Evolutionary conservation across 768 basidiomycete genomes (phyloP).

Genomic region (Grammothele lineata): DNA sequence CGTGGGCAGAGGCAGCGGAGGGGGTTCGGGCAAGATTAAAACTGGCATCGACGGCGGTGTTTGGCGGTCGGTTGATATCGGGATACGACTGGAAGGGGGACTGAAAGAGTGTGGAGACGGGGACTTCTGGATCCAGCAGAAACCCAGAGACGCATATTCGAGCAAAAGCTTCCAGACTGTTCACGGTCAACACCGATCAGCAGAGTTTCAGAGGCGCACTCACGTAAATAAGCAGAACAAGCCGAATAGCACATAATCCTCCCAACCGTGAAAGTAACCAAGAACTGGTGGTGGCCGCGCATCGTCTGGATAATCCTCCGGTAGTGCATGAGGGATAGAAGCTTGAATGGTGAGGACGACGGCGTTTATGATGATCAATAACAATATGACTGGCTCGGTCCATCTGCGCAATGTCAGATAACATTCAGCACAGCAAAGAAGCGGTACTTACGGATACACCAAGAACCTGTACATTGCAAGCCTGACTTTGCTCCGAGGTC

Average conservation of each 20-base stretch:
- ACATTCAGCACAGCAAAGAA: background rate
- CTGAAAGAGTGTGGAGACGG: constrained; percentile 40
- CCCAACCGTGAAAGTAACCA: constrained; percentile 89
- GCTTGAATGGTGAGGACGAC: constrained; percentile 80
- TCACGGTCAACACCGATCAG: no score
- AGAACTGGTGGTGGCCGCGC: constrained; percentile 34
- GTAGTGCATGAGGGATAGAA: constrained; percentile 52
- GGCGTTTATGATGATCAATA: constrained; percentile 82
- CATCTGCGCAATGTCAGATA: constrained; percentile 42
- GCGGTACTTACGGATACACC: constrained; percentile 57
- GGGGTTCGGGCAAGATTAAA: constrained; percentile 10
- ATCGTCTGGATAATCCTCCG: constrained; percentile 34
- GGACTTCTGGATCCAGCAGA: constrained; percentile 77
- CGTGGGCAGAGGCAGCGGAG: constrained; percentile 14
- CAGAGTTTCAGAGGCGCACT: constrained; percentile 24
- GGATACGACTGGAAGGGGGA: constrained; percentile 32
- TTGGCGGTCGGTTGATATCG: constrained; percentile 18
- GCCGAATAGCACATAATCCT: constrained; percentile 80
- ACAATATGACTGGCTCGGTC: constrained; percentile 83
- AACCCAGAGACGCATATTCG: constrained; percentile 90
- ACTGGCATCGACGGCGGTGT: constrained; percentile 19
- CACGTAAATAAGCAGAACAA: constrained; percentile 87
- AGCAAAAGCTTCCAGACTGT: constrained; percentile 77
- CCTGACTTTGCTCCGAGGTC: constrained; percentile 62
- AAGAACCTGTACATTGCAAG: constrained; percentile 63